phyloP scores from a whole-genome alignment of 495 filamentous ascomycete genomes.

The Hyaloscypha hepaticicola region DNA sequence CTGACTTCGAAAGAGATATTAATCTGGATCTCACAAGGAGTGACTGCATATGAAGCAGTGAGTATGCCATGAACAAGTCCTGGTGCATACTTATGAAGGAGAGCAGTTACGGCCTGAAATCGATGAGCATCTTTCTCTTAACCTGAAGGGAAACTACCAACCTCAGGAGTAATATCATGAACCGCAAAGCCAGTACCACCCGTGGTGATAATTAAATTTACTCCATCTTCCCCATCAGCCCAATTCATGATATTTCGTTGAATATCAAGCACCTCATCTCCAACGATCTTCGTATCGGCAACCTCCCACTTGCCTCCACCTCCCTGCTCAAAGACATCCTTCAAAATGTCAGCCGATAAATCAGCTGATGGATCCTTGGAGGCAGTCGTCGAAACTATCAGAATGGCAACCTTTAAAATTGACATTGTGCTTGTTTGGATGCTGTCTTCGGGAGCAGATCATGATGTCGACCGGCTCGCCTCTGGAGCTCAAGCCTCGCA shows the following conservation, averaged over 20 bases:
- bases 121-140: not conserved
- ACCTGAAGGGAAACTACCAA: slow-evolving; percentile 36
- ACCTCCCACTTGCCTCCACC: slow-evolving; percentile 67
- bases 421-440: slow-evolving; percentile 33
- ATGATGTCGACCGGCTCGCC: slow-evolving; percentile 10
- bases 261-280: slow-evolving; percentile 73
- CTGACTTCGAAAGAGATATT: slow-evolving; percentile 4
- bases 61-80: slow-evolving; percentile 96
- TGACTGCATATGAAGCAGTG: slow-evolving; percentile 76
- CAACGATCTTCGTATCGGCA: slow-evolving; percentile 69
- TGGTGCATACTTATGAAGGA: slow-evolving; percentile 84
- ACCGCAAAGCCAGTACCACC: slow-evolving; percentile 93
- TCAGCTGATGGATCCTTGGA: slow-evolving; percentile 78
- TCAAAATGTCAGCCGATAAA: slow-evolving; percentile 60
- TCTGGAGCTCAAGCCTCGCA: not conserved
- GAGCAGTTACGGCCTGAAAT: slow-evolving; percentile 63
- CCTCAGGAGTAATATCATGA: slow-evolving; percentile 88
- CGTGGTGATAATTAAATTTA: slow-evolving; percentile 82
- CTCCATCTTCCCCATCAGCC: slow-evolving; percentile 58
- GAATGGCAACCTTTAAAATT: slow-evolving; percentile 65
- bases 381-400: slow-evolving; percentile 94
- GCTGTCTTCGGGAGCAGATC: not conserved
- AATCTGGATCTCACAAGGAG: slow-evolving; percentile 68
- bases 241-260: slow-evolving; percentile 67
- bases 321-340: slow-evolving; percentile 63